Base-by-base conservation (phyloP, 192 early-diverging fungal genomes). In the Backusella westeae region DNA sequence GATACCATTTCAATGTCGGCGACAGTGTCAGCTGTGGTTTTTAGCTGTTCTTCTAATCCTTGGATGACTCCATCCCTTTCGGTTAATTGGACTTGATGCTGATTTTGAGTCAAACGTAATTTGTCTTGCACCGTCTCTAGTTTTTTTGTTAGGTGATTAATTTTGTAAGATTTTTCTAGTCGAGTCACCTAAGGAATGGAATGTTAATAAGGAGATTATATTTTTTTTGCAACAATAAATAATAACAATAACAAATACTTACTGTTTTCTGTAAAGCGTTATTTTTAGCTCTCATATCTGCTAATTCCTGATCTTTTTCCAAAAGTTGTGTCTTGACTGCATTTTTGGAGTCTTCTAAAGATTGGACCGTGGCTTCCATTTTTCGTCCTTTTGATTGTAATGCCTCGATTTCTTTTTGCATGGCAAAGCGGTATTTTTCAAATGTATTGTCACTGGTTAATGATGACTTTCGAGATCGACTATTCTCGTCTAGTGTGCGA, bases 331-430 rank as follows among this genome's bases (percentile, higher is more conserved):
- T 29, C 34, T 76, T 66, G 17, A 46, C 10, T 41, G 56, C 75
- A 46, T 67, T 76, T 34, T 76, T 76, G 34, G 69, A 68, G 8
- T 21, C 17, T 32, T 49, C 52, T 4, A 76, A 19, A 3, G 75
- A 56, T 52, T 70, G 68, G n/a, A 76, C 41, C 17, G 44, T 70
- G 12, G 34, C 15, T 26, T 76, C 75, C 36, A 76, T 44, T 76
- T 76, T 76, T 39, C 67, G 65, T 53, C 46, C 34, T 76, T 53
- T 76, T 32, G 63, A 38, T 70, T 76, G 75, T 26, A 76, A 42
- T 26, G 36, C 21, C 9, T 76, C 75, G 1, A 76, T 76, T 70
- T 76, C 75, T 53, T 70, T 76, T n/a, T 76, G 75, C 75, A 76
- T 76, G 7, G 75, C 19, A 21, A 53, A 39, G 1, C 67, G 42